These are phyloP conservation scores for Neofusicoccum laricinum DNA, from an alignment of 2,329 filamentous ascomycete genomes.

Conservation along the genomic window DNA sequence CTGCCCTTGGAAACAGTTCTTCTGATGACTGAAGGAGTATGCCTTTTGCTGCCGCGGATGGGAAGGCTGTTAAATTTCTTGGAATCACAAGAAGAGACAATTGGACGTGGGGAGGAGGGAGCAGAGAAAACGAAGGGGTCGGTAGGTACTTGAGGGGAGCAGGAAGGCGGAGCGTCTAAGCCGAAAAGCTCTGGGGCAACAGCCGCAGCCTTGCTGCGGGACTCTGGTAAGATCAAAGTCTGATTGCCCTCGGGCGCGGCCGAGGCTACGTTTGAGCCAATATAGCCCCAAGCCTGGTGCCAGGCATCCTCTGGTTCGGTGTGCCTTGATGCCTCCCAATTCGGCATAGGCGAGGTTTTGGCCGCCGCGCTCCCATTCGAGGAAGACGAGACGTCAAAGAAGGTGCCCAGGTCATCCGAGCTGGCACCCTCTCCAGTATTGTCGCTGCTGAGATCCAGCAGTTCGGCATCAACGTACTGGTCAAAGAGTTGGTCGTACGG, in stretches of 20 bases:
- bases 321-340: constrained; percentile 40
- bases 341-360: constrained; percentile 48
- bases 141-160: constrained; percentile 17
- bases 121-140: constrained; percentile 25
- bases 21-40: constrained; percentile 21
- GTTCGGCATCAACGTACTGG: constrained; percentile 60
- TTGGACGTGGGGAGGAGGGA: constrained; percentile 32
- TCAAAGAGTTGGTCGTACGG: constrained; percentile 60
- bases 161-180: constrained; percentile 24
- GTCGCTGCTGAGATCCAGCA: constrained; percentile 45
- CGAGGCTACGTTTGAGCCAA: constrained; percentile 50
- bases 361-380: constrained; percentile 50
- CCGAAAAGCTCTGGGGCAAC: constrained; percentile 33
- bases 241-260: constrained; percentile 27
- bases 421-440: constrained; percentile 47
- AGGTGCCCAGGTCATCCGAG: constrained; percentile 49
- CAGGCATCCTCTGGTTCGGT: constrained; percentile 47
- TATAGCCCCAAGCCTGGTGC: constrained; percentile 51
- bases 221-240: constrained; percentile 31
- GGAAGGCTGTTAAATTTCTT: constrained; percentile 19
- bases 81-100: constrained; percentile 19
- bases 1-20: constrained; percentile 42
- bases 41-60: constrained; percentile 23
- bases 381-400: constrained; percentile 49
- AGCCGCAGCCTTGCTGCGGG: constrained; percentile 28